These are phyloP conservation scores for Backusella australiensis DNA, from an alignment of 192 early-diverging fungal species.

Conservation along the genomic window DNA sequence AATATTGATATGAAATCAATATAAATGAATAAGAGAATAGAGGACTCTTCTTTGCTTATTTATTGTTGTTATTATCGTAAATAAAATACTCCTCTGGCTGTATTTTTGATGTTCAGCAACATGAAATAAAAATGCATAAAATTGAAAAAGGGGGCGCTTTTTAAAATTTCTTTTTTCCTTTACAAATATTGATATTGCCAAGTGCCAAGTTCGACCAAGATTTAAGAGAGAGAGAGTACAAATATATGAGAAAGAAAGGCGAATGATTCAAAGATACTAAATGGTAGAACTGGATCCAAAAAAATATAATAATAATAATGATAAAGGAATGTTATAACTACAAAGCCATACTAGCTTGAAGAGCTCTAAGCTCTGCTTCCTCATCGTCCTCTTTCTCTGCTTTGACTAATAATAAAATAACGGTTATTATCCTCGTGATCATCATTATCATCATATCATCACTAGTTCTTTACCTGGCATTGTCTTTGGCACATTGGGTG, in stretches of 20 bases:
- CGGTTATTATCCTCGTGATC: background rate
- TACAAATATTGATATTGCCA: background rate
- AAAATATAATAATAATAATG: background rate
- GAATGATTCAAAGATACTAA: background rate
- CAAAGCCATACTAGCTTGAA: constrained; percentile 78
- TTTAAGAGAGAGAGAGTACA: background rate
- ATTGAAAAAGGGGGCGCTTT: too few relatives aligned
- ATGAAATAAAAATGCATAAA: too few relatives aligned
- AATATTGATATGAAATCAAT: too few relatives aligned
- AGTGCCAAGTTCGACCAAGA: background rate
- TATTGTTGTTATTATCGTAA: too few relatives aligned
- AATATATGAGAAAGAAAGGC: background rate
- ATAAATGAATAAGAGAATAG: too few relatives aligned
- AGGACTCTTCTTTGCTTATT: too few relatives aligned
- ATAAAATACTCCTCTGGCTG: too few relatives aligned
- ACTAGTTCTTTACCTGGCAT: constrained; percentile 57
- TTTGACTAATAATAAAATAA: background rate
- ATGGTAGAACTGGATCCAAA: background rate
- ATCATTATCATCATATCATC: background rate
- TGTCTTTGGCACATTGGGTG: constrained; percentile 60
- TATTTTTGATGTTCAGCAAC: too few relatives aligned
- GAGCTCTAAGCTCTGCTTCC: constrained; percentile 77
- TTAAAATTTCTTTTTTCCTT: too few relatives aligned
- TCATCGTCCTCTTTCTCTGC: constrained; percentile 62
- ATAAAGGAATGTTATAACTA: constrained; percentile 29